Evolutionary conservation across 495 filamentous ascomycete species (phyloP).

Genomic region (Aspergillus asperescens): DNA sequence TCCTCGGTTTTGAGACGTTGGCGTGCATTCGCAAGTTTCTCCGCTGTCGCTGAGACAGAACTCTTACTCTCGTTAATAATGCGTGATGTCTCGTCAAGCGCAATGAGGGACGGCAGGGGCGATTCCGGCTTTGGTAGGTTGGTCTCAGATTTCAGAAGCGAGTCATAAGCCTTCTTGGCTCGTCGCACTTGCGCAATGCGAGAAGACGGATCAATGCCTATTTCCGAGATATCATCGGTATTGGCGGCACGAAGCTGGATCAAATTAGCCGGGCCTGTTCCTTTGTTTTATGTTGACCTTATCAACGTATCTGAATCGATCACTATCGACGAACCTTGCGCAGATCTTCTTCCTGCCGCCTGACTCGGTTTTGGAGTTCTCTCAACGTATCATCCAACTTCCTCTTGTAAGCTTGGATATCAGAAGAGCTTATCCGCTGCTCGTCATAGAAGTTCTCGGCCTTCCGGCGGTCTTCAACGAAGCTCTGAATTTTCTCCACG

Average conservation of each 20-base stretch:
- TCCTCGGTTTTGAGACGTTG: conserved; percentile 55
- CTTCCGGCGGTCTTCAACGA: conserved; percentile 33
- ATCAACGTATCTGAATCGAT: not conserved
- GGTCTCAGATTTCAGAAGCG: conserved; percentile 53
- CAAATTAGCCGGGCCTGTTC: conserved; percentile 16
- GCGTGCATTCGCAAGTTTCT: conserved; percentile 48
- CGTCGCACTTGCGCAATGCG: conserved; percentile 50
- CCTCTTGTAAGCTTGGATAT: conserved; percentile 35
- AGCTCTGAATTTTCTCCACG: conserved; percentile 36
- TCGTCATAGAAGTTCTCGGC: conserved; percentile 32
- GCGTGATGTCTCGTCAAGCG: conserved; percentile 57
- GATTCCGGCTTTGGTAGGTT: conserved; percentile 62
- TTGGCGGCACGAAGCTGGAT: conserved; percentile 41
- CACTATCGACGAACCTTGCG: conserved; percentile 36
- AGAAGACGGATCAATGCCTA: conserved; percentile 34
- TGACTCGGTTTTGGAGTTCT: conserved; percentile 59
- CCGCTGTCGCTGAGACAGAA: conserved; percentile 50
- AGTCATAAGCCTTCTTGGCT: conserved; percentile 61
- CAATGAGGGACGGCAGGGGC: conserved; percentile 64
- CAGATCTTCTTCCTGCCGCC: conserved; percentile 59
- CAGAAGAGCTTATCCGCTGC: conserved; percentile 29
- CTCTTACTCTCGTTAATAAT: conserved; percentile 58
- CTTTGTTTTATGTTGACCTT: not conserved
- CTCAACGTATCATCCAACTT: conserved; percentile 61
- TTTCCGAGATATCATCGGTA: conserved; percentile 38